Evolutionary conservation across 441 rosid genomes (phyloP).

Genomic region (Iberis amara): DNA sequence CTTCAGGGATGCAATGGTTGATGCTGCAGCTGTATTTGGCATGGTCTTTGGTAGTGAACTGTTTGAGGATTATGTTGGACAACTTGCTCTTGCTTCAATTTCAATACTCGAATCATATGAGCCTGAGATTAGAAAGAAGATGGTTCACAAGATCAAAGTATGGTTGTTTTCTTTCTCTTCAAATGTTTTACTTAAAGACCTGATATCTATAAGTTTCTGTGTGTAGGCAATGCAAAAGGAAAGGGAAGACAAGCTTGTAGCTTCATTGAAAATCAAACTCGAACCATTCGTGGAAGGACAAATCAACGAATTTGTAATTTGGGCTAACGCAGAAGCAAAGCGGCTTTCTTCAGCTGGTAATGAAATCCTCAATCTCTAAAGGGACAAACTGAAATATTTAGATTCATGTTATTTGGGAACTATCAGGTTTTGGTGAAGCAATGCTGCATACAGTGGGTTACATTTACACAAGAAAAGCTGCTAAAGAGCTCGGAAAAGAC

Average conservation of each 20-base stretch:
- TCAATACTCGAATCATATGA: conserved; percentile 43
- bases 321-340: conserved; percentile 77
- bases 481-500: conserved; percentile 83
- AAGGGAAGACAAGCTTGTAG: conserved; percentile 58
- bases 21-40: conserved; percentile 88
- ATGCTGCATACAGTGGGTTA: conserved; percentile 94
- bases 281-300: conserved; percentile 71
- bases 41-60: conserved; percentile 91
- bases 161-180: not conserved
- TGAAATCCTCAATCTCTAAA: too few relatives aligned
- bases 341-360: conserved; percentile 79
- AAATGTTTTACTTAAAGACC: not conserved
- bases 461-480: conserved; percentile 83
- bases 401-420: not conserved
- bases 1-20: conserved; percentile 78
- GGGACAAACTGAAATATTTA: not conserved
- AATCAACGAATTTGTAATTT: conserved; percentile 48
- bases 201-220: not conserved
- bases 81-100: conserved; percentile 72
- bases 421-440: conserved; percentile 88
- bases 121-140: conserved; percentile 40
- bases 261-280: conserved; percentile 54
- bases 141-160: conserved; percentile 66
- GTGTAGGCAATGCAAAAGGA: conserved; percentile 62
- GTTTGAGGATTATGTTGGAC: conserved; percentile 90